phyloP scores from a whole-genome alignment of 768 basidiomycete genomes.

The Mycena sanguinolenta region DNA sequence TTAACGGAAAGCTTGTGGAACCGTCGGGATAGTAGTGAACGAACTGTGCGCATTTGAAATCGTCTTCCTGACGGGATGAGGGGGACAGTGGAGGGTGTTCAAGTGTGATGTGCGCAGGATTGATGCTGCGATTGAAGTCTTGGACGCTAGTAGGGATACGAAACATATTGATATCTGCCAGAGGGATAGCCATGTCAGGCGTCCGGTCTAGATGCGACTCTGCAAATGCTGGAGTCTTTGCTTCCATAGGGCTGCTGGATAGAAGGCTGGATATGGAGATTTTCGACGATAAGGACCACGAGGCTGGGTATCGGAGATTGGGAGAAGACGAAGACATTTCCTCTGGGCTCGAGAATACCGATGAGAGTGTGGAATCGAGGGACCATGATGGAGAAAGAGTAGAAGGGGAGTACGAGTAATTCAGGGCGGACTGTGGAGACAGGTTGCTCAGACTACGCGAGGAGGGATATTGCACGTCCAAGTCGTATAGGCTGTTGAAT shows the following conservation, averaged over 20 bases:
- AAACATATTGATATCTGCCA: slow-evolving; percentile 17
- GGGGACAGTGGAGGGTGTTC: background rate
- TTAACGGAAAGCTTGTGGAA: slow-evolving; percentile 8
- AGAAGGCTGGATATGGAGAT: background rate
- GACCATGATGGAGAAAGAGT: slow-evolving; percentile 26
- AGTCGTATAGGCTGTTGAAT: slow-evolving; percentile 31
- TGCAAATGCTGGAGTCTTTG: slow-evolving; percentile 1
- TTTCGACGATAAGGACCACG: slow-evolving; percentile 20
- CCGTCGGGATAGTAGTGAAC: slow-evolving; percentile 10
- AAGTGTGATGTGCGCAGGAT: slow-evolving; percentile 25
- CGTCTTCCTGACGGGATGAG: slow-evolving; percentile 2
- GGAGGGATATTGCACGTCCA: slow-evolving; percentile 27
- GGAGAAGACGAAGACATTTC: slow-evolving; percentile 5
- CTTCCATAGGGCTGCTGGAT: slow-evolving; percentile 9
- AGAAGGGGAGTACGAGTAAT: slow-evolving; percentile 18
- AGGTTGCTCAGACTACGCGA: slow-evolving; percentile 18
- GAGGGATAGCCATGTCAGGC: background rate
- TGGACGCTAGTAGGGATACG: background rate
- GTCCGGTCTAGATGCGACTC: background rate
- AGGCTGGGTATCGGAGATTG: slow-evolving; percentile 1
- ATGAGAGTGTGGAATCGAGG: slow-evolving; percentile 16
- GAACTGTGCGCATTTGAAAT: slow-evolving; percentile 12
- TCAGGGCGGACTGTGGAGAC: slow-evolving; percentile 11
- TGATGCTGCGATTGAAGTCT: background rate
- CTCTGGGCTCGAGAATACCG: slow-evolving; percentile 15